phyloP scores from a whole-genome alignment of 75 land plant genomes.

The Adiantum capillusveneris region DNA sequence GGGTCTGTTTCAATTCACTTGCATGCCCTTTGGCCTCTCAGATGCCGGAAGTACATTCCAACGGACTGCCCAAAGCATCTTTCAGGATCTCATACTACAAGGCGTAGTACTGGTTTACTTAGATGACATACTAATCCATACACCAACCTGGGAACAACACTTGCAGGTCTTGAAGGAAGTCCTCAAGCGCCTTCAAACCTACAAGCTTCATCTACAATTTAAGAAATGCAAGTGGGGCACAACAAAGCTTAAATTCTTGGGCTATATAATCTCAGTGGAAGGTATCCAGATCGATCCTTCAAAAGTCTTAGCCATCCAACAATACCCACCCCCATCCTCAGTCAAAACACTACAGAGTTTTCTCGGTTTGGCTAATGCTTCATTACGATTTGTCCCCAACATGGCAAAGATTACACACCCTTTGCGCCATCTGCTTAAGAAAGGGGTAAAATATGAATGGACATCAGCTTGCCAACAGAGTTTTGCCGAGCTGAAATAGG shows the following conservation, averaged over 20 bases:
- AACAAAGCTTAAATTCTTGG: neutral
- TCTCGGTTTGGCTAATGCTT: neutral
- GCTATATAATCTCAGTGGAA: neutral
- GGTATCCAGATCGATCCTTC: neutral
- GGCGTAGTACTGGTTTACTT: neutral
- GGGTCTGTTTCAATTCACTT: neutral
- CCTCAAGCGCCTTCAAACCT: neutral
- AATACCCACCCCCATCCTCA: neutral
- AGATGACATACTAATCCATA: conserved; percentile 8
- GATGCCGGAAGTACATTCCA: conserved; percentile 7
- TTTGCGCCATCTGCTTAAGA: neutral
- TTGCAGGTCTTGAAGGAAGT: neutral
- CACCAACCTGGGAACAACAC: conserved; percentile 3
- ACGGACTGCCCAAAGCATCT: conserved; percentile 5
- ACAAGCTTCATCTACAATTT: neutral
- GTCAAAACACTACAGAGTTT: neutral
- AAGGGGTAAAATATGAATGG: neutral
- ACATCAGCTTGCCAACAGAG: neutral
- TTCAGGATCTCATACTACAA: neutral
- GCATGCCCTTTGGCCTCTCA: conserved; percentile 8
- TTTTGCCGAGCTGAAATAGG: neutral
- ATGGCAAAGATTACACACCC: neutral
- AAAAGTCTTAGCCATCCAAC: neutral
- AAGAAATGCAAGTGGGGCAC: neutral
- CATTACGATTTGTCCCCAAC: neutral